phyloP scores from a whole-genome alignment of 1,139 yeast species.

The Pichia sp. region DNA sequence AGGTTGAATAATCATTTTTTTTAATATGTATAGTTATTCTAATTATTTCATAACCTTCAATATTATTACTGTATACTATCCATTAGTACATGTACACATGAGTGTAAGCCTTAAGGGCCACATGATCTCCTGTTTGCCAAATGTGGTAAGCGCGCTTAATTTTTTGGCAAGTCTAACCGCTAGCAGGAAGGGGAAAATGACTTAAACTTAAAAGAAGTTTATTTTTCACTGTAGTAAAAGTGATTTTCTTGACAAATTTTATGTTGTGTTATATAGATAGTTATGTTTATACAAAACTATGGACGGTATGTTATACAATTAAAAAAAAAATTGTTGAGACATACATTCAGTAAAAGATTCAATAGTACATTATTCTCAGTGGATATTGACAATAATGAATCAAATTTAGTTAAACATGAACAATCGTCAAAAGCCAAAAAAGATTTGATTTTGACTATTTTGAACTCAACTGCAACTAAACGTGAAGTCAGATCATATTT shows the following conservation, averaged over 20 bases:
- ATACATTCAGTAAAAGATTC: background rate
- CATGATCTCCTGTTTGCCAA: background rate
- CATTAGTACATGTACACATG: too few relatives aligned
- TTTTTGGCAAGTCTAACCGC: background rate
- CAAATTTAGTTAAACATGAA: constrained; percentile 9
- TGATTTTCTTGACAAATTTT: background rate
- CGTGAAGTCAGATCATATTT: constrained; percentile 66
- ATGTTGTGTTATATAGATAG: background rate
- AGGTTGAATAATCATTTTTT: constrained; percentile 15
- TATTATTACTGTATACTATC: too few relatives aligned
- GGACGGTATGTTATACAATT: background rate
- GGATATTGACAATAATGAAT: constrained; percentile 8
- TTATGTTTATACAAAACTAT: background rate
- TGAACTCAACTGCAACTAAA: constrained; percentile 70
- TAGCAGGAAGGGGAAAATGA: background rate
- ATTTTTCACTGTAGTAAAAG: background rate
- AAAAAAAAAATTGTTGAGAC: background rate
- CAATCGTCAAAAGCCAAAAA: constrained; percentile 28
- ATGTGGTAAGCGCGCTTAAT: constrained; percentile 16
- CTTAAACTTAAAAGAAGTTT: background rate
- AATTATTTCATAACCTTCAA: too few relatives aligned
- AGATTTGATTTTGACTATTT: constrained; percentile 58
- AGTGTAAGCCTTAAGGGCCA: too few relatives aligned
- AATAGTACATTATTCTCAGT: background rate
- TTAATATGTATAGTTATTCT: too few relatives aligned